These are phyloP conservation scores for Lentinus tigrinus DNA, from an alignment of 768 basidiomycete genomes.

Conservation along the genomic window DNA sequence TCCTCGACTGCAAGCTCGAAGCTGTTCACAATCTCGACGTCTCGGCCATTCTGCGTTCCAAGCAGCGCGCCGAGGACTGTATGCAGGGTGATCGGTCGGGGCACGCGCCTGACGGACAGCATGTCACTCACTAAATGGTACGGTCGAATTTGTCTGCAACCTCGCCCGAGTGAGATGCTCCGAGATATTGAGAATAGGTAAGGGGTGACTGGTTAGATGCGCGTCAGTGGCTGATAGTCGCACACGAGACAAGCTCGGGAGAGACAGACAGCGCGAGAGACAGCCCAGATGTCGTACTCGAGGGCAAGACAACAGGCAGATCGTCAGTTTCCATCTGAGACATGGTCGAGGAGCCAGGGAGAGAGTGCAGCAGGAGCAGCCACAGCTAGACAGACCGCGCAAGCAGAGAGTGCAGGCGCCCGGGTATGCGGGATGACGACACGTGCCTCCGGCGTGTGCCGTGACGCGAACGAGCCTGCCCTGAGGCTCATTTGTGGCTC, in stretches of 20 bases:
- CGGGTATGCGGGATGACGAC: conserved; percentile 48
- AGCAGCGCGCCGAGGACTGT: conserved; percentile 90
- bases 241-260: background rate
- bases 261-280: conserved; percentile 67
- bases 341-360: conserved; percentile 30
- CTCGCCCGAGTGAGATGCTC: conserved; percentile 89
- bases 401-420: conserved; percentile 1
- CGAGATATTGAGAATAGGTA: conserved; percentile 95
- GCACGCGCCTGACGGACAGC: background rate
- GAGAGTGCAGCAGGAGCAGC: background rate
- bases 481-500: conserved; percentile 19
- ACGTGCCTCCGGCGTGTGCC: conserved; percentile 45
- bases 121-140: conserved; percentile 60
- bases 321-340: conserved; percentile 79
- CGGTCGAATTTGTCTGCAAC: conserved; percentile 60
- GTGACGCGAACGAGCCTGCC: conserved; percentile 24
- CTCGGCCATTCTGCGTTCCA: conserved; percentile 90
- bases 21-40: conserved; percentile 95
- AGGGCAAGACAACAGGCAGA: conserved; percentile 68
- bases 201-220: conserved; percentile 71
- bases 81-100: background rate
- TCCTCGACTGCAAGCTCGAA: conserved; percentile 82
- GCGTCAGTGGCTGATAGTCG: conserved; percentile 22
- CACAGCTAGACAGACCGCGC: background rate
- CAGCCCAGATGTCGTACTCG: conserved; percentile 70